These are phyloP conservation scores for Calonectria multiphialidica DNA, from an alignment of 2,329 filamentous ascomycete genomes.

Conservation along the genomic window DNA sequence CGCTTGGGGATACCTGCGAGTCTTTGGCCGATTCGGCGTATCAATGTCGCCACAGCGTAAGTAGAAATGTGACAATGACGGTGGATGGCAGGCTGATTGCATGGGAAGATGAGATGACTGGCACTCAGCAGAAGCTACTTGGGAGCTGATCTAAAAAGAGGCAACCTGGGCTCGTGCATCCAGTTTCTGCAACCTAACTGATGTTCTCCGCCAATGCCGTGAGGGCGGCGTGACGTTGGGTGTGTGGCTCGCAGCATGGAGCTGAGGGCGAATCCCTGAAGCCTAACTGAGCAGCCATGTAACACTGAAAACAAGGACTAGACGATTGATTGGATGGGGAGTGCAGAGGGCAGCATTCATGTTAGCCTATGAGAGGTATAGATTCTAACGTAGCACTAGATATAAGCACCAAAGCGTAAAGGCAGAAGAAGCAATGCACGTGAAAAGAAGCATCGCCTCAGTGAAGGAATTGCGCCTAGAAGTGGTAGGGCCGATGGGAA, in stretches of 20 bases:
- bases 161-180: not conserved
- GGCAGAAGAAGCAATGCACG: not conserved
- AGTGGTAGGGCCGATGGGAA: not conserved
- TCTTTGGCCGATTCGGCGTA: not conserved
- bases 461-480: not conserved
- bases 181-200: not conserved
- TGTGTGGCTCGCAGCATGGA: not conserved
- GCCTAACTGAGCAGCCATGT: not conserved
- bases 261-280: not conserved
- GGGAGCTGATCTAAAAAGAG: not conserved
- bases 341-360: not conserved
- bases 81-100: not conserved
- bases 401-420: not conserved
- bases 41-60: not conserved
- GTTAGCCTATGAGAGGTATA: not conserved
- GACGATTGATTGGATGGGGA: not conserved
- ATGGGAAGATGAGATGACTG: not conserved
- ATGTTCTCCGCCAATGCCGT: not conserved
- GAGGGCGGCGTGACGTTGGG: not conserved
- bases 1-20: not conserved
- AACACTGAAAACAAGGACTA: not conserved
- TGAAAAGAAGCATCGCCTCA: not conserved
- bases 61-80: conserved; percentile 10
- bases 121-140: not conserved
- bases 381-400: not conserved